These are phyloP conservation scores for Paraphaeosphaeria sporulosa DNA, from an alignment of 2,329 filamentous ascomycete species.

Conservation along the genomic window DNA sequence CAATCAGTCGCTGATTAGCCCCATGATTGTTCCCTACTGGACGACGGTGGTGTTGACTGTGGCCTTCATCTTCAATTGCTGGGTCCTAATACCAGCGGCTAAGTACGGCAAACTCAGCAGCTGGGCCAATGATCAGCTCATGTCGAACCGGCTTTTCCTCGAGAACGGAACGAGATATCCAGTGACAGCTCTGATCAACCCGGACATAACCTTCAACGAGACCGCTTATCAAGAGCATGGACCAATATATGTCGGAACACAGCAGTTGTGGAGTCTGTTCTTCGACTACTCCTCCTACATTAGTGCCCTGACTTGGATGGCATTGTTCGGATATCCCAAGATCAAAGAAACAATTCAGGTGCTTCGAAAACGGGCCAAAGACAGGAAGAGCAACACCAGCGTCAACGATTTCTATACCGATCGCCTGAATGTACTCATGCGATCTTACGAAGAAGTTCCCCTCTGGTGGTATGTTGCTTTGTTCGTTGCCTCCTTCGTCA, in stretches of 20 bases:
- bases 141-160: constrained; percentile 65
- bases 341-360: constrained; percentile 57
- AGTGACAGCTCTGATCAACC: constrained; percentile 52
- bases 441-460: constrained; percentile 66
- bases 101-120: constrained; percentile 64
- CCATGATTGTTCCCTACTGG: constrained; percentile 64
- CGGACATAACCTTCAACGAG: constrained; percentile 58
- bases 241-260: constrained; percentile 64
- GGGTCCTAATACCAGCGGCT: constrained; percentile 65
- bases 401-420: constrained; percentile 65
- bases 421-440: constrained; percentile 66
- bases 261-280: constrained; percentile 66
- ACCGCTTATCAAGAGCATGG: constrained; percentile 58
- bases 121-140: constrained; percentile 60
- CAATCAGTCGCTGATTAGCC: constrained; percentile 53
- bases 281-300: constrained; percentile 68
- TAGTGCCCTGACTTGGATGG: constrained; percentile 66
- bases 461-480: constrained; percentile 65
- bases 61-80: constrained; percentile 64
- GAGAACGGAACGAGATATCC: constrained; percentile 59
- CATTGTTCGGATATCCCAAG: constrained; percentile 61
- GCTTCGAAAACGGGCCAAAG: constrained; percentile 47
- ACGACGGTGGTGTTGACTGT: constrained; percentile 65
- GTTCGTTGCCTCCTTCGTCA: constrained; percentile 59
- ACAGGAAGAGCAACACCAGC: constrained; percentile 17